Base-by-base conservation (phyloP, 805 yeast genomes). In the Saturnispora hagleri region DNA sequence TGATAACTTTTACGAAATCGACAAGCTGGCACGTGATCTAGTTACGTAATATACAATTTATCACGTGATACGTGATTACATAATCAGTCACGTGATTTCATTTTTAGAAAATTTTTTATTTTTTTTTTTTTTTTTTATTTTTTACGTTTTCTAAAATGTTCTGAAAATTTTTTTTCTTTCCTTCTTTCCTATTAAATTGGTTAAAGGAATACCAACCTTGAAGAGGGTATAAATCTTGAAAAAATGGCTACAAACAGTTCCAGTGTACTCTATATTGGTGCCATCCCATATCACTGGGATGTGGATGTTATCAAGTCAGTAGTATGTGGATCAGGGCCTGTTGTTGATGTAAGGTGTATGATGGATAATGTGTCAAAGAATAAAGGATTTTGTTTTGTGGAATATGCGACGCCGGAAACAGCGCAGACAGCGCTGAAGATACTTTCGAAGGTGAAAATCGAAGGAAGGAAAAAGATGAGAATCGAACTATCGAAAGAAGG, bases 261-360 rank as follows among this genome's bases (percentile, higher is more conserved):
- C 9, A 65, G 77, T 40, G 81, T 80, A 22, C 63, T 82, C 20
- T 82, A 78, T 58, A 57, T 82, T 13, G 88, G 87, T 15, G 77
- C 76, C 58, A 69, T 85, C 27, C 93, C 93, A 0, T 76, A 75
- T 57, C 82, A 81, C 55, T 86, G 93, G 93, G 81, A 74, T 55
- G 82, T 77, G 51, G 78, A 77, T 48, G 77, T 75, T 15, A 70
- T 85, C 35, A 77, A 80, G 50, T 77, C 81, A 28, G 77, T 85
- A 10, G 82, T 84, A 24, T 81, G 86, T 50, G 90, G 90, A 1
- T 74, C 86, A 9, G 93, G 93, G 1, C 76, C 78, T 3, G 78
- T 86, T 26, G 80, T 81, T 15, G 87, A 82, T 56, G 83, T 84
- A 8, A 73, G 87, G 57, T 65, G 83, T 66, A 74, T 83, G 68